Percentiles rank a stretch among this genome's conserved stretches.
Evolutionary conservation across 1,284 basidiomycete genomes (phyloP).

Genomic region (Ceratobasidium sp.): DNA sequence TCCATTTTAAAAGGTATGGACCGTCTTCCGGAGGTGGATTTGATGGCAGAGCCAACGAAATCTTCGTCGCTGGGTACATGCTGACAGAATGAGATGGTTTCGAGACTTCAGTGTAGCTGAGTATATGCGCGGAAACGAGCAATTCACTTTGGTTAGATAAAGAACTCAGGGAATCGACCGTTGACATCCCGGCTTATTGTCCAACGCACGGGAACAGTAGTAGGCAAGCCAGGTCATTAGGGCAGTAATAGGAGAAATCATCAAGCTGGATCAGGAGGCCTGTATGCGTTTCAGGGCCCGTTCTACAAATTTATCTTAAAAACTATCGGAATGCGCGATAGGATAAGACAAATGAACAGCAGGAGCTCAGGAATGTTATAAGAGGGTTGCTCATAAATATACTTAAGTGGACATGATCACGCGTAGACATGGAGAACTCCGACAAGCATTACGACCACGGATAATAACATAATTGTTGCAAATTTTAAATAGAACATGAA

Average conservation of each 20-base stretch:
- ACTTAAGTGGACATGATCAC: constrained; percentile 64
- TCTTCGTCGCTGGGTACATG: too few relatives aligned
- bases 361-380: too few relatives aligned
- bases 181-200: constrained; percentile 71
- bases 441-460: constrained; percentile 76
- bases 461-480: constrained; percentile 74
- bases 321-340: constrained; percentile 51
- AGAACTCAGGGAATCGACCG: constrained; percentile 79
- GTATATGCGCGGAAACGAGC: too few relatives aligned
- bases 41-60: too few relatives aligned
- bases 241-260: constrained; percentile 74
- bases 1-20: too few relatives aligned
- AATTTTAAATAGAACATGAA: constrained; percentile 61
- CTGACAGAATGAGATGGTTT: too few relatives aligned
- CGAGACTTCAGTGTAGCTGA: too few relatives aligned
- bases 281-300: constrained; percentile 70
- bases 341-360: constrained; percentile 48
- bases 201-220: constrained; percentile 64
- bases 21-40: too few relatives aligned
- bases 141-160: too few relatives aligned
- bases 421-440: constrained; percentile 69
- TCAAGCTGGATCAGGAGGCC: constrained; percentile 75
- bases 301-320: constrained; percentile 57
- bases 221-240: constrained; percentile 71
- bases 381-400: constrained; percentile 53